Conservation (phyloP, 768 basidiomycete genomes). For the Suillus spraguei region DNA sequence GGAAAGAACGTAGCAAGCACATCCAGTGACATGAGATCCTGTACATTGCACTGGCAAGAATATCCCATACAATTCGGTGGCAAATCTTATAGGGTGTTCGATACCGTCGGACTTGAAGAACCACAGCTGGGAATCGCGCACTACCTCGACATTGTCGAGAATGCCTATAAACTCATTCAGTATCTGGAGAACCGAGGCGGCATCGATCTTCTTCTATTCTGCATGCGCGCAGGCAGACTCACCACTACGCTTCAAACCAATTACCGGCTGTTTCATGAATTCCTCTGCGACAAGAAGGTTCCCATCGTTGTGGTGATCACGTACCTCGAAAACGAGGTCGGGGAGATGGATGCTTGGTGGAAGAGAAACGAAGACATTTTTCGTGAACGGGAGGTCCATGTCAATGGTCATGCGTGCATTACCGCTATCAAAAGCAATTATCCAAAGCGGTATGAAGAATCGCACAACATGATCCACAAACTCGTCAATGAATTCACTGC, state of each 20-base stretch:
- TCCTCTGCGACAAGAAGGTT: constrained; percentile 40
- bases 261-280: constrained; percentile 39
- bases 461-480: constrained; percentile 26
- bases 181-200: constrained; percentile 35
- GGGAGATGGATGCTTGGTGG: constrained; percentile 42
- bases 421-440: constrained; percentile 34
- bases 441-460: constrained; percentile 27
- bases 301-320: constrained; percentile 42
- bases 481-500: constrained; percentile 24
- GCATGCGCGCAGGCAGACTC: constrained; percentile 42
- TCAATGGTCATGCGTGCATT: constrained; percentile 41
- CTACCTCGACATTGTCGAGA: constrained; percentile 29
- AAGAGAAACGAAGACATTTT: constrained; percentile 33
- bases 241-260: constrained; percentile 38
- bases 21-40: constrained; percentile 33
- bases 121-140: constrained; percentile 28
- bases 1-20: constrained; percentile 24
- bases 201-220: constrained; percentile 41
- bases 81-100: constrained; percentile 29
- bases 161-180: constrained; percentile 37
- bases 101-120: constrained; percentile 38
- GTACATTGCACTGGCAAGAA: constrained; percentile 35
- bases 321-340: constrained; percentile 37
- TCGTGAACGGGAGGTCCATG: constrained; percentile 29
- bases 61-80: constrained; percentile 29